Conservation (phyloP, 2,329 filamentous ascomycete species). For the Colletotrichum magnum region DNA sequence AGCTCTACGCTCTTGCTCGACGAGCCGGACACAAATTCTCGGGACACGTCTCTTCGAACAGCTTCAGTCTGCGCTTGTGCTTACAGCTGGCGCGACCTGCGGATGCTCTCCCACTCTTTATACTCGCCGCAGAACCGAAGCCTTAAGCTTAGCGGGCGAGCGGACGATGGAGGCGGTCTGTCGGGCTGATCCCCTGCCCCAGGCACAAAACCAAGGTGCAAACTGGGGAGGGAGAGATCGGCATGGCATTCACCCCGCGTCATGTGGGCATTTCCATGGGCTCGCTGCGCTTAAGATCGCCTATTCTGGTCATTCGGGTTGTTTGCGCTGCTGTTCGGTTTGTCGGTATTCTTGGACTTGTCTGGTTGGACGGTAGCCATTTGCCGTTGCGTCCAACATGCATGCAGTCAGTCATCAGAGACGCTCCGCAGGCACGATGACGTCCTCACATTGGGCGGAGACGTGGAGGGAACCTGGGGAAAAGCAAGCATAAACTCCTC, state of each 20-base stretch:
- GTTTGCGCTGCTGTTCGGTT: too few species aligned
- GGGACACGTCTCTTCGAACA: neutral
- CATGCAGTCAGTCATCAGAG: constrained; percentile 14
- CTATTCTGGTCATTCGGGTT: neutral
- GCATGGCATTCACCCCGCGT: constrained; percentile 1
- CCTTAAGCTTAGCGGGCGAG: constrained; percentile 3
- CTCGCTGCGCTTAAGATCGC: neutral
- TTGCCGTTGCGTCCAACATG: neutral
- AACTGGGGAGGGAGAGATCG: neutral
- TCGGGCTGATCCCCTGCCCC: neutral
- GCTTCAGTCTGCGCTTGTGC: neutral
- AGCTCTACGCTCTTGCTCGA: neutral
- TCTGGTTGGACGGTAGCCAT: constrained; percentile 1
- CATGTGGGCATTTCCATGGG: neutral
- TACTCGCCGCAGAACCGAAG: neutral
- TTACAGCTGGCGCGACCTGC: neutral
- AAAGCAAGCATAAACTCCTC: constrained; percentile 5
- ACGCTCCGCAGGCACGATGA: constrained; percentile 20
- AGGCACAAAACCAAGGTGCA: neutral
- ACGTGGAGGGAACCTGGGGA: neutral
- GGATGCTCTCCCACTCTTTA: neutral
- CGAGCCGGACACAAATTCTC: too few species aligned
- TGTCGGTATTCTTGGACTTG: neutral
- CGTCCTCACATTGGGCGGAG: constrained; percentile 14
- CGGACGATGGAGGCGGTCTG: neutral